Evolutionary conservation across 140 eudicot genomes (phyloP).

Genomic region (Oenanthe javanica): DNA sequence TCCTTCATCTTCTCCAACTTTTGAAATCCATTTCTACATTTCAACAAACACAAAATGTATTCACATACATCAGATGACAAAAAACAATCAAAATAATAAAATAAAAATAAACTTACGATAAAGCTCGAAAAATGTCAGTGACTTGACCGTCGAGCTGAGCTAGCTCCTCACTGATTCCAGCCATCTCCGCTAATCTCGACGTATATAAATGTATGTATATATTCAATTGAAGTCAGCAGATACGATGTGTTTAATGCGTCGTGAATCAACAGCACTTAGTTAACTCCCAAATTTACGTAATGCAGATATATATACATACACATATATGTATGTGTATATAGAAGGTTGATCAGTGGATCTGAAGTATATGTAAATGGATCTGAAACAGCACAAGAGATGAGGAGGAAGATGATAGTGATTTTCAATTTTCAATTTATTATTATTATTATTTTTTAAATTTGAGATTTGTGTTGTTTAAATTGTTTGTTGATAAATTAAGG

Average conservation of each 20-base stretch:
- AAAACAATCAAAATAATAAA: neutral
- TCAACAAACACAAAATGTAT: neutral
- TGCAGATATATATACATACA: neutral
- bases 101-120: slow-evolving; percentile 52
- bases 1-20: slow-evolving; percentile 91
- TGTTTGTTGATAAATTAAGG: neutral
- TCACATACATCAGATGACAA: neutral
- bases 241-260: no score
- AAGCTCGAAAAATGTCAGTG: slow-evolving; percentile 75
- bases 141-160: slow-evolving; percentile 90
- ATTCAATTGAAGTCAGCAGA: no score
- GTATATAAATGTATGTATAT: neutral
- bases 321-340: neutral
- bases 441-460: neutral
- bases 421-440: neutral
- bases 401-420: neutral
- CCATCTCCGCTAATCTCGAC: slow-evolving; percentile 26
- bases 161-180: slow-evolving; percentile 76
- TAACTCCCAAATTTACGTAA: neutral
- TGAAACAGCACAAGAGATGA: neutral
- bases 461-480: neutral
- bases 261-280: neutral
- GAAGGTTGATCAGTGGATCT: neutral
- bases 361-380: neutral
- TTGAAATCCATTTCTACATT: slow-evolving; percentile 80